Evolutionary conservation across 2,329 filamentous ascomycete species (phyloP), one percentile per base, ranked within the genome.

Genomic region (Acrodontium crateriforme): DNA sequence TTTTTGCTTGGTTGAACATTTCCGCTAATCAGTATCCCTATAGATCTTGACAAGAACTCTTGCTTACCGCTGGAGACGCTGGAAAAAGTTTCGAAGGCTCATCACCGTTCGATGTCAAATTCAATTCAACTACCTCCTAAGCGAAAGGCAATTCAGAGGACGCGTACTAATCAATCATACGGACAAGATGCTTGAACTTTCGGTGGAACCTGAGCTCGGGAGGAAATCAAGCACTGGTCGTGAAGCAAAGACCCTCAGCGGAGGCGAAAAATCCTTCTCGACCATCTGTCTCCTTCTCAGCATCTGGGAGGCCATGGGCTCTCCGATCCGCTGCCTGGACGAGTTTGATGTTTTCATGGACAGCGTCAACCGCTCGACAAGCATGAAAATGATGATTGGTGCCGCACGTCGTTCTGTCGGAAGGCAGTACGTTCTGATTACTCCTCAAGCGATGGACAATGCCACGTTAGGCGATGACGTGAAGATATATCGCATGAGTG

Each of bases 321-420:
- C 84, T 11, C 87, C 85, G 1, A 78, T 98, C 35, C 74, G 89
- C 30, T 98, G 89, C 48, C 65, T 98, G 29, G 89, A 98, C 55
- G 89, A 98, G 56, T 98, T 95, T 49, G 89, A 98, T 52, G 89
- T 98, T 17, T 98, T 94, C 63, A 98, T 98, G 89, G 89, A 98
- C 56, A 83, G 78, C 42, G 82, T 95, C 34, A 98, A 98, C 55
- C 74, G 89, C 35, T 82, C 80, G 31, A 80, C 91, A 42, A 91
- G 82, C 50, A 93, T 92, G 44, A 79, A 80, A 38, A 83, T 98
- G 78, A 79, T 98, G 54, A 84, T 94, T 42, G 69, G 74, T 34
- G 81, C 83, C 11, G 89, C 89, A 19, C 71, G 89, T 44, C 71
- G 79, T 16, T 81, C 82, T 2, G 76, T 89, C n/a, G 83, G 84